A percentile compares a stretch with the other conserved stretches of the same genome.
Evolutionary conservation across 176 grass and related monocot species (phyloP).

Genomic region (Bonia amplexicaulis): DNA sequence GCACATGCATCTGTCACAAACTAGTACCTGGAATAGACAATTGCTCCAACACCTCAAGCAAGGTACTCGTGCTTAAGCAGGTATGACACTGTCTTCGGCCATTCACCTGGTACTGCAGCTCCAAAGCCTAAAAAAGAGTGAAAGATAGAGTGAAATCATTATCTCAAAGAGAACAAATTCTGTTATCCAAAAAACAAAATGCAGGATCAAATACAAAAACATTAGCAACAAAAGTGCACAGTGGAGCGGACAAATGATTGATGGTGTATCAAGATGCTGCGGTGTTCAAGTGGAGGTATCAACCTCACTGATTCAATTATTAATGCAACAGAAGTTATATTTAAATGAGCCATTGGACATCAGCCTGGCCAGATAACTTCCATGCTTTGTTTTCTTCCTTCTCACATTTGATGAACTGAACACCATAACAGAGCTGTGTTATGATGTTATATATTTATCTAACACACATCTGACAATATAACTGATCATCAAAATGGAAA

Average conservation of each 20-base stretch:
- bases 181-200: neutral
- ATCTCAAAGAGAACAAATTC: neutral
- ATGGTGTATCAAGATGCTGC: neutral
- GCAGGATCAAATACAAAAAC: neutral
- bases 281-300: neutral
- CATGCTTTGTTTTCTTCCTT: neutral
- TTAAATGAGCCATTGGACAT: neutral
- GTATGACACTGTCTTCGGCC: constrained; percentile 48
- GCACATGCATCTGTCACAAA: neutral
- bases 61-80: constrained; percentile 45
- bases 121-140: constrained; percentile 41
- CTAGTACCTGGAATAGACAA: constrained; percentile 61
- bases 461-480: neutral
- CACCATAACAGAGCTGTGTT: neutral
- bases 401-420: constrained; percentile 20
- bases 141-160: neutral
- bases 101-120: constrained; percentile 56
- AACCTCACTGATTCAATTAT: neutral
- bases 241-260: neutral
- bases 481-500: neutral
- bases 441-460: neutral
- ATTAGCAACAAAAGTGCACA: constrained; percentile 4
- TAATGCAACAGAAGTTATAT: neutral
- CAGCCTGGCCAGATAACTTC: neutral
- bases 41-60: constrained; percentile 46